These are phyloP conservation scores for Stephania cephalantha DNA, from an alignment of 164 flowering plant species.

Conservation along the genomic window DNA sequence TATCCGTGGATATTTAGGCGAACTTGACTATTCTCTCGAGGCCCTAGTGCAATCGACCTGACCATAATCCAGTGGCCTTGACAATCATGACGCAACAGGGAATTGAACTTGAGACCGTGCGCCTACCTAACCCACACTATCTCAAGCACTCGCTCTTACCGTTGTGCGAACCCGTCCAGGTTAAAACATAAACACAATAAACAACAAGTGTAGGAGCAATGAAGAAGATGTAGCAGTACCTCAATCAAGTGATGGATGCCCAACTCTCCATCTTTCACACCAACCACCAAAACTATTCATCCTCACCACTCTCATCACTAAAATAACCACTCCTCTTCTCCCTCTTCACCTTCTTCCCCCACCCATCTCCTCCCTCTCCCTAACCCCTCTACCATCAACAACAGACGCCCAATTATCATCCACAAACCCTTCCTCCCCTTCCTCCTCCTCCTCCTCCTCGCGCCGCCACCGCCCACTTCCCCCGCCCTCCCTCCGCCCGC, in stretches of 20 bases:
- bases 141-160: too few relatives aligned
- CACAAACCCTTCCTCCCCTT: slow-evolving; percentile 38
- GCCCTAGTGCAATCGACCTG: too few relatives aligned
- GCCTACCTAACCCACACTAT: too few relatives aligned
- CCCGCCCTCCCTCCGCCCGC: slow-evolving; percentile 30
- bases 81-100: too few relatives aligned
- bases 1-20: too few relatives aligned
- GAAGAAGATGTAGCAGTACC: background rate
- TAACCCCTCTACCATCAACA: slow-evolving; percentile 64
- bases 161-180: too few relatives aligned
- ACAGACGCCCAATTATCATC: slow-evolving; percentile 85
- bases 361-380: slow-evolving; percentile 37
- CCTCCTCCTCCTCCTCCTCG: slow-evolving; percentile 23
- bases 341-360: slow-evolving; percentile 20
- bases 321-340: slow-evolving; percentile 63
- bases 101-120: too few relatives aligned
- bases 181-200: background rate
- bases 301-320: slow-evolving; percentile 90
- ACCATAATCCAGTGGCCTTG: too few relatives aligned
- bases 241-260: background rate
- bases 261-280: background rate
- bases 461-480: slow-evolving; percentile 14
- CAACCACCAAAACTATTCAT: slow-evolving; percentile 26
- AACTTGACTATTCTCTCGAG: too few relatives aligned
- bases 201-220: background rate